Evolutionary conservation across 2,329 filamentous ascomycete species (phyloP).

Genomic region (Xylariaceae sp.): DNA sequence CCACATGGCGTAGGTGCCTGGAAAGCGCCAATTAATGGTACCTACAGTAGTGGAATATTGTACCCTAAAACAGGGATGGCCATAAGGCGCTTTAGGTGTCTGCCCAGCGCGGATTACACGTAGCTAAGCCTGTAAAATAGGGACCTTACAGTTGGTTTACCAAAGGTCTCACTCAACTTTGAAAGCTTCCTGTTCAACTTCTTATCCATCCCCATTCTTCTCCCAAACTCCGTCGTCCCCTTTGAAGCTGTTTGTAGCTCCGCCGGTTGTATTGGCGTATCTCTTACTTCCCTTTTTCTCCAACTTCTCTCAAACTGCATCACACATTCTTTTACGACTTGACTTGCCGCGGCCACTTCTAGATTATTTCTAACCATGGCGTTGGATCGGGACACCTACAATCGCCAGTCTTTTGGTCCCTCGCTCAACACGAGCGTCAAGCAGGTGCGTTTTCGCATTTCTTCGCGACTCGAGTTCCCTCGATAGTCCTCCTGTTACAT

Average conservation of each 20-base stretch:
- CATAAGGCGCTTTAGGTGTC: too few species aligned
- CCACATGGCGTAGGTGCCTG: too few species aligned
- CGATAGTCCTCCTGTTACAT: not conserved
- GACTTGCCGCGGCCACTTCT: constrained; percentile 20
- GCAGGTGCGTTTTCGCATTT: constrained; percentile 44
- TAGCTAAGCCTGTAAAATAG: too few species aligned
- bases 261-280: not conserved
- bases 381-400: constrained; percentile 46
- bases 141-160: too few species aligned
- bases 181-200: not conserved
- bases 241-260: not conserved
- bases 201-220: not conserved
- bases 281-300: not conserved
- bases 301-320: constrained; percentile 1
- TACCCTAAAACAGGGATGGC: too few species aligned
- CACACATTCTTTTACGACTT: constrained; percentile 27
- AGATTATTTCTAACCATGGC: constrained; percentile 26
- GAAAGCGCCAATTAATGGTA: too few species aligned
- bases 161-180: not conserved
- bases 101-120: too few species aligned
- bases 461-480: constrained; percentile 11
- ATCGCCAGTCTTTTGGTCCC: constrained; percentile 61
- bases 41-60: too few species aligned
- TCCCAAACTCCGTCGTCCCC: not conserved
- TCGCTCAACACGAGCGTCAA: constrained; percentile 61